Evolutionary conservation across 352 stramenopile species (phyloP).

Genomic region (Stramenopiles sp.): DNA sequence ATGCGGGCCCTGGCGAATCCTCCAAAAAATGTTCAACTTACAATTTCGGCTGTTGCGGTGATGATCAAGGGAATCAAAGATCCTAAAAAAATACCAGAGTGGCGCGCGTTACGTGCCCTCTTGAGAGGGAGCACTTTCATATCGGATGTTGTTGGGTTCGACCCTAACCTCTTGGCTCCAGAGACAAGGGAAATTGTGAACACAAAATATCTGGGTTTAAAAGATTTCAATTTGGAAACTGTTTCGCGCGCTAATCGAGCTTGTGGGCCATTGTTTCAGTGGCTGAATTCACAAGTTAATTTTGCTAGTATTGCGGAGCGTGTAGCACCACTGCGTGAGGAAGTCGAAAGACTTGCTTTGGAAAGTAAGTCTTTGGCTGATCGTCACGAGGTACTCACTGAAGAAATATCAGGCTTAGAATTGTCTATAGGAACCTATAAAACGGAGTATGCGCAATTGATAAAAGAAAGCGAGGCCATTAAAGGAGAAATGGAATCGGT

Average conservation of each 20-base stretch:
- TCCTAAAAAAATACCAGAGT: not conserved
- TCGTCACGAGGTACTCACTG: constrained; percentile 23
- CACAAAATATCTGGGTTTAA: not conserved
- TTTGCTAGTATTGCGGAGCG: constrained; percentile 95
- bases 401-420: constrained; percentile 41
- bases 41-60: constrained; percentile 84
- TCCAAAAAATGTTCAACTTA: constrained; percentile 84
- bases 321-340: constrained; percentile 91
- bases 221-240: not conserved
- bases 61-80: constrained; percentile 66
- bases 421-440: constrained; percentile 92
- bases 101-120: not conserved
- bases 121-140: not conserved
- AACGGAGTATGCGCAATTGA: constrained; percentile 90
- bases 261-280: constrained; percentile 96
- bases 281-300: constrained; percentile 91
- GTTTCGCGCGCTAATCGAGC: constrained; percentile 79
- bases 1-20: constrained; percentile 84
- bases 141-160: not conserved
- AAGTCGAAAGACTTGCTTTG: constrained; percentile 89
- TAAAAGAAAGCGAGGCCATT: constrained; percentile 89
- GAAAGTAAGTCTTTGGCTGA: constrained; percentile 69
- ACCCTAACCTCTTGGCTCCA: not conserved
- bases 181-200: not conserved
- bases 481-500: constrained; percentile 93